These are phyloP conservation scores for Xylaria sp. DNA, from an alignment of 2,329 filamentous ascomycete genomes.

Conservation along the genomic window DNA sequence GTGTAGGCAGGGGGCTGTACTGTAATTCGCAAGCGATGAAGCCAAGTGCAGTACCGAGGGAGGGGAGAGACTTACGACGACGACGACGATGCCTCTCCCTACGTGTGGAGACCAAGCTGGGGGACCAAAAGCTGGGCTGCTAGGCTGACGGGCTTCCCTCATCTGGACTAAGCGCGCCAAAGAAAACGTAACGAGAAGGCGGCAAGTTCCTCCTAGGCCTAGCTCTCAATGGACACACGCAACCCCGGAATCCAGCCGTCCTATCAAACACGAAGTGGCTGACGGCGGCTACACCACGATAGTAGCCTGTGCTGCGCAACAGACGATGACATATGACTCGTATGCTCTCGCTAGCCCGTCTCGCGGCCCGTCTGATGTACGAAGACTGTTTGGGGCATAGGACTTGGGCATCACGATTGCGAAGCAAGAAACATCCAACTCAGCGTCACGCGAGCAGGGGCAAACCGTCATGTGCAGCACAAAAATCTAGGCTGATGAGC, in stretches of 20 bases:
- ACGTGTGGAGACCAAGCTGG: neutral
- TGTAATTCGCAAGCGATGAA: slow-evolving; percentile 5
- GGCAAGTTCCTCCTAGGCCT: slow-evolving; percentile 6
- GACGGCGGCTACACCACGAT: neutral
- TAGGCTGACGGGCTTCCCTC: slow-evolving; percentile 15
- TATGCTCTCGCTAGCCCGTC: slow-evolving; percentile 1
- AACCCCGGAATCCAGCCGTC: slow-evolving; percentile 11
- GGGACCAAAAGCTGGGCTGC: slow-evolving; percentile 4
- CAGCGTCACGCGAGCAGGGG: slow-evolving; percentile 10
- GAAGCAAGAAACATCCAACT: slow-evolving; percentile 1
- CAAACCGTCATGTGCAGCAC: slow-evolving; percentile 12
- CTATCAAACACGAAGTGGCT: slow-evolving; percentile 1
- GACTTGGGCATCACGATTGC: slow-evolving; percentile 1
- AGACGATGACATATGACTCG: slow-evolving; percentile 12
- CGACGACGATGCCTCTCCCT: slow-evolving; percentile 2
- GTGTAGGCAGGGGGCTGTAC: neutral
- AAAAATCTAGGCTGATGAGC: neutral
- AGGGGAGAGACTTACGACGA: neutral
- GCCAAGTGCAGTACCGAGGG: neutral
- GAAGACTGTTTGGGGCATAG: slow-evolving; percentile 1
- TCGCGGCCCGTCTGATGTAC: neutral
- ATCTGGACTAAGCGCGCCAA: slow-evolving; percentile 12
- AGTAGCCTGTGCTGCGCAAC: too few species aligned
- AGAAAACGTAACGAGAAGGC: neutral
- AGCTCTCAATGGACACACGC: slow-evolving; percentile 4